Evolutionary conservation across 2,329 filamentous ascomycete genomes (phyloP), one percentile per base, ranked within the genome.

Genomic region (Claviceps monticola): DNA sequence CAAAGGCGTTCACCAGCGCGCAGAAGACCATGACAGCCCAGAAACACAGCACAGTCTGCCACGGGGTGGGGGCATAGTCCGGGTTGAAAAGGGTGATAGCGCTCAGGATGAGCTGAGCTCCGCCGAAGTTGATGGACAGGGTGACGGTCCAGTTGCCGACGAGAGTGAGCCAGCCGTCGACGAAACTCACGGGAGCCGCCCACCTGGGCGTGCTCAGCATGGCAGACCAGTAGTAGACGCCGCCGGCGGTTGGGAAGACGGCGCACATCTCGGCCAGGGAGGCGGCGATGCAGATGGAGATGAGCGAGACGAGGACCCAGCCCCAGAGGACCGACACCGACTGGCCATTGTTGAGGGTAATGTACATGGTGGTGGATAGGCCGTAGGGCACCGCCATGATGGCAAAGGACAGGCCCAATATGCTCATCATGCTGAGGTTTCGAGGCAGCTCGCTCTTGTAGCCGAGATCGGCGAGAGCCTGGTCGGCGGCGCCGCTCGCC

Each of bases 21-120:
- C 81, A 82, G 17, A 78, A 67, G 36, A 82, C 55, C 54, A 80
- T 84, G 59, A 82, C 82, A 17, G 71, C 82, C 58, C 84, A 78
- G 65, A 88, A 88, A 56, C 87, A 83, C 46, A 88, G 68, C 61
- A 88, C 87, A 52, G 86, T 82, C 64, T 88, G 84, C 82, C 83
- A 88, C 21, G 75, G 60, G 57, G 83, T 68, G 3, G 78, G 60
- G 42, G 73, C 70, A 60, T 82, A 88, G 55, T 68, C 71, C 4
- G 79, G 71, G 58, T 84, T 69, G 63, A 83, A 78, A 52, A 88
- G 68, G n/a, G 77, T 74, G 52, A 87, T 82, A 50, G 84, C 74
- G 50, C 81, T 81, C 13, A 85, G 65, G 51, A 88, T 78, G 49
- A 88, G 74, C 62, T 84, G 77, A 54, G 80, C 83, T 44, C 82